Conservation (phyloP, 192 early-diverging fungal genomes). For the Coemansia sp. region DNA sequence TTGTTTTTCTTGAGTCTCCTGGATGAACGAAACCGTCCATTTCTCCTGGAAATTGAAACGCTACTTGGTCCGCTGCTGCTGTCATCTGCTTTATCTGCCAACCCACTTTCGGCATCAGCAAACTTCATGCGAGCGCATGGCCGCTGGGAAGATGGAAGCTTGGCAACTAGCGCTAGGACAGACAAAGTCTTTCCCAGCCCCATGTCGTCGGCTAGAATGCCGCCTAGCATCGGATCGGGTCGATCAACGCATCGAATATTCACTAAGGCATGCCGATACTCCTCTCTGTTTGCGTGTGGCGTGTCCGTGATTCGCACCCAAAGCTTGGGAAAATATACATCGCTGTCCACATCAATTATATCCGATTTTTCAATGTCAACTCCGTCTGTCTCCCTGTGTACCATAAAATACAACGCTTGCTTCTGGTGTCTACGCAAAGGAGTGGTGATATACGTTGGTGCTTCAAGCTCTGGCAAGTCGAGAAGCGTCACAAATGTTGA, state of each 20-base stretch:
- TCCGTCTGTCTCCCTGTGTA: constrained; percentile 68
- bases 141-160: constrained; percentile 11
- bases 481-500: constrained; percentile 54
- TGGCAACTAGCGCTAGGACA: constrained; percentile 30
- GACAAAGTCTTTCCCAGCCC: constrained; percentile 54
- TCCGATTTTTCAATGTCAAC: constrained; percentile 53
- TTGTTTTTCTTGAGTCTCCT: not conserved
- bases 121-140: constrained; percentile 45
- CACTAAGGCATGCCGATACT: constrained; percentile 35
- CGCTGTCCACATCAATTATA: constrained; percentile 4
- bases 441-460: constrained; percentile 56
- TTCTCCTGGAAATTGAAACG: not conserved
- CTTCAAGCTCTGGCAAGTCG: constrained; percentile 44
- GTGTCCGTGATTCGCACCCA: constrained; percentile 18
- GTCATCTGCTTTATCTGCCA: not conserved
- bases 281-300: not conserved
- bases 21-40: not conserved
- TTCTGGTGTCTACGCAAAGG: constrained; percentile 77
- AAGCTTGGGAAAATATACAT: constrained; percentile 33
- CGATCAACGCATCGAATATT: constrained; percentile 28
- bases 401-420: constrained; percentile 80
- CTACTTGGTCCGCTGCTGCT: not conserved
- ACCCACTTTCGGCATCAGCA: not conserved
- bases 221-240: constrained; percentile 41
- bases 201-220: constrained; percentile 54